A percentile compares a stretch with the other conserved stretches of the same genome.
These are phyloP conservation scores for Alloascoidea africana DNA, from an alignment of 805 yeast species.

Conservation along the genomic window DNA sequence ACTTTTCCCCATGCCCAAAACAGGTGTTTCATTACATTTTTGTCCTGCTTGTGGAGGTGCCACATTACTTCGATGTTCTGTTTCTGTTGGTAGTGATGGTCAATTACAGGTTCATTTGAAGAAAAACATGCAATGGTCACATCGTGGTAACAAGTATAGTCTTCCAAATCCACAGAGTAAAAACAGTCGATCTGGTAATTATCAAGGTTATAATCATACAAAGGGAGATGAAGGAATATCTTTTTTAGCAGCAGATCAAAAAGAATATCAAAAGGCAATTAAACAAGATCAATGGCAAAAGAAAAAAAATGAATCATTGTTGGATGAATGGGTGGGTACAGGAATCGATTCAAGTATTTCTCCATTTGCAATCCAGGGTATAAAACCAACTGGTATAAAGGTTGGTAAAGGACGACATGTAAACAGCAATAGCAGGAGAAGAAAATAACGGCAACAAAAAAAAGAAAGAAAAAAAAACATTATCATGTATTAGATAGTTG, in stretches of 20 bases:
- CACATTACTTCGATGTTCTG: slow-evolving; percentile 81
- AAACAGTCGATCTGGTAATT: slow-evolving; percentile 37
- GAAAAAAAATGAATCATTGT: slow-evolving; percentile 69
- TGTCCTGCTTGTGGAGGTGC: slow-evolving; percentile 94
- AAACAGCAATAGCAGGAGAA: slow-evolving; percentile 38
- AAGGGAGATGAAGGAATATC: slow-evolving; percentile 56
- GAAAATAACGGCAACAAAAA: slow-evolving; percentile 1
- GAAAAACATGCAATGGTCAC: slow-evolving; percentile 86
- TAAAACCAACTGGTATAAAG: slow-evolving; percentile 47
- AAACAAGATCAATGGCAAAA: slow-evolving; percentile 82
- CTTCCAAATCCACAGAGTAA: slow-evolving; percentile 81
- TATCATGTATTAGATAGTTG: too few relatives aligned
- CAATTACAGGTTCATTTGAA: slow-evolving; percentile 78
- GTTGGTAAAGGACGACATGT: slow-evolving; percentile 81
- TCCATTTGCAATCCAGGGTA: slow-evolving; percentile 66
- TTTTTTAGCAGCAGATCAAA: slow-evolving; percentile 82
- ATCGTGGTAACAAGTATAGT: slow-evolving; percentile 70
- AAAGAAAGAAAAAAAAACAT: too few relatives aligned
- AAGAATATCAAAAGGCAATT: slow-evolving; percentile 78
- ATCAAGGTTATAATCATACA: slow-evolving; percentile 55
- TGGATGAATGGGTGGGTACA: slow-evolving; percentile 90
- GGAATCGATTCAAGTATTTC: slow-evolving; percentile 72
- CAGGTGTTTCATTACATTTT: slow-evolving; percentile 65
- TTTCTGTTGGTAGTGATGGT: slow-evolving; percentile 69
- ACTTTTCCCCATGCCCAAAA: slow-evolving; percentile 62